Base-by-base conservation (phyloP, 805 yeast genomes). In the Barnettozyma botsteinii region DNA sequence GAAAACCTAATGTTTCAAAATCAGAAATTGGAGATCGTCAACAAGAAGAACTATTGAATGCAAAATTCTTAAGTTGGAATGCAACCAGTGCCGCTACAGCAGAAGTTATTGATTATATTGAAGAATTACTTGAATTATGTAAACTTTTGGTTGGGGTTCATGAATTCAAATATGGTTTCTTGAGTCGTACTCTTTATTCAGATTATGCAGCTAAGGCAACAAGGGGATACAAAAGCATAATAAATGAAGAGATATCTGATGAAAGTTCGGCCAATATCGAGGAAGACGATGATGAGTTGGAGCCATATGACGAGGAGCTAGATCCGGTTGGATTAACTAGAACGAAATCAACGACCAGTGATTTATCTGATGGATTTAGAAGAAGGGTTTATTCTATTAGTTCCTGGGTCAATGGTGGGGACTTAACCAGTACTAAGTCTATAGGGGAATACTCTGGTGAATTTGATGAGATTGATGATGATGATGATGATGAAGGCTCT, bases 141-240 rank as follows among this genome's bases (percentile, higher is more conserved):
- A 69, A 66, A 42, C 48, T 66, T 4, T 49, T 73, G 5, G 73
- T 70, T 21, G 79, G 79, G 20, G 71, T 67, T 10, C 64, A 67
- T 42, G 70, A 66, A 47, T 73, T 73, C 50, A 69, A 69, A 47
- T 71, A 70, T 46, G 76, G 79, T 2, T 73, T 73, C 46, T 51
- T 73, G 41, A 68, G 76, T 33, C 62, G 78, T 13, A 68, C 77
- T 0, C 49, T 71, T 12, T 63, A 63, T 46, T 62, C 62, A 17
- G 67, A 63, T 32, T 68, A 70, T 60, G 70, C 72, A 3, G 61
- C 64, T 0, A 61, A 60, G 29, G 69, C 72, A 0, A 60, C 64
- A 4, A 53, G 60, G n/a, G 67, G 65, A 0, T 67, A 57, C 7
- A 29, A 29, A 6, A 22, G 19, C 8, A 6, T 29, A 18, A 18